Evolutionary conservation across 1,139 yeast genomes (phyloP), one percentile per base, ranked within the genome.

Genomic region (Geotrichum australiense): DNA sequence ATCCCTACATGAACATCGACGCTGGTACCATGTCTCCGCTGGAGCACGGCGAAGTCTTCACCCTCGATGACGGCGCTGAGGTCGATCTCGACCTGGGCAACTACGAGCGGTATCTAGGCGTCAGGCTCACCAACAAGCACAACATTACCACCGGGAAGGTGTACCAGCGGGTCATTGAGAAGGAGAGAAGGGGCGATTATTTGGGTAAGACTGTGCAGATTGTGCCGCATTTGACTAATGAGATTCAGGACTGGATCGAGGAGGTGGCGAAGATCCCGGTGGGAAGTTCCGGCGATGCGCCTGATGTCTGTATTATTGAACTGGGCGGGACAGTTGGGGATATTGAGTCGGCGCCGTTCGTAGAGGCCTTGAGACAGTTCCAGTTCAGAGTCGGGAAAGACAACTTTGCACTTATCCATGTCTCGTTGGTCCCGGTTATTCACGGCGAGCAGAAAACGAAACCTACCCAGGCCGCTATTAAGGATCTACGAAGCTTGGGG

Each of bases 21-120:
- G 99, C 99, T 37, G 99, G 99, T 56, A 91, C 99, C 42, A 91
- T 91, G 98, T 85, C 96, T 32, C 99, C 99, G 19, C 72, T 91
- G 61, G 99, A 91, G 64, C 99, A 91, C 61, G 99, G 99, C 39
- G 99, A 91, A 65, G 95, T 96, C 64, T 91, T 89, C 62, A 97
- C 93, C 41, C 73, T 91, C 58, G 84, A 91, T 63, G 99, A 91
- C 64, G 99, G 99, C 65, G 98, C 98, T 54, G 98, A 91, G 66
- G 96, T 91, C 39, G 99, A 91, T 67, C 75, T 91, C 62, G 99
- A 91, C 68, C 73, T 91, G 54, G 99, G 99, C 64, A 91, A 91
- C 69, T 91, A 91, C 65, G 99, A 91, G 70, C 80, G 99, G 61
- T 91, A 93, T 66, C 72, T 91, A 55, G 89, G 89, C 64, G 84